Percentiles rank a stretch among this genome's conserved stretches.
These are phyloP conservation scores for Cynara cardunculus DNA, from an alignment of 129 eudicot genomes.

Conservation along the genomic window DNA sequence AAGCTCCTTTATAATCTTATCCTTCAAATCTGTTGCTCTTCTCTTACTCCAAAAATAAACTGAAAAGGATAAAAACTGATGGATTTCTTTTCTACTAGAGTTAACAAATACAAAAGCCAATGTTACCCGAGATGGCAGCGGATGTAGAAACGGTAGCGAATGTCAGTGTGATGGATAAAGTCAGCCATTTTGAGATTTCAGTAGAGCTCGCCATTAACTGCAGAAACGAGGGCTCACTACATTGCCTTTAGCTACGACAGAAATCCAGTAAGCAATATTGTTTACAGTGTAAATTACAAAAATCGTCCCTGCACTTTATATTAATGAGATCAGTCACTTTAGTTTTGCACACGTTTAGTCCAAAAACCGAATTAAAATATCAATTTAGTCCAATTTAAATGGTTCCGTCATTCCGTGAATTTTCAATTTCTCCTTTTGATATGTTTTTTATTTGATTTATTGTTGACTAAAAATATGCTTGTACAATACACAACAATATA, in stretches of 20 bases:
- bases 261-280: not conserved
- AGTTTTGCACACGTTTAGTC: not conserved
- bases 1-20: conserved; percentile 37
- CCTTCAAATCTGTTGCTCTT: conserved; percentile 28
- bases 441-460: not conserved
- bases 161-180: conserved; percentile 47
- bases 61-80: conserved; percentile 8
- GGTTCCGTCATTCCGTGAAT: too few relatives aligned
- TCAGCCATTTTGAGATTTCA: conserved; percentile 46
- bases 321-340: not conserved
- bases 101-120: not conserved
- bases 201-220: conserved; percentile 23
- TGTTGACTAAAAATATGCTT: not conserved
- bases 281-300: not conserved
- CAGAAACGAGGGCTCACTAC: conserved; percentile 12
- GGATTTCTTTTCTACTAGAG: not conserved
- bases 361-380: not conserved
- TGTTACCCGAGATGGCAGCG: conserved; percentile 38
- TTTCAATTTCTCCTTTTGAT: not conserved
- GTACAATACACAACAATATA: too few relatives aligned
- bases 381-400: not conserved
- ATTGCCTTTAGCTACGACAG: conserved; percentile 34
- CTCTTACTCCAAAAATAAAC: conserved; percentile 48
- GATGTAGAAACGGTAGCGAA: conserved; percentile 45
- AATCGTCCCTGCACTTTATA: conserved; percentile 2